Evolutionary conservation across 2,329 filamentous ascomycete species (phyloP), one percentile per base, ranked within the genome.

Genomic region (Colletotrichum karsti): DNA sequence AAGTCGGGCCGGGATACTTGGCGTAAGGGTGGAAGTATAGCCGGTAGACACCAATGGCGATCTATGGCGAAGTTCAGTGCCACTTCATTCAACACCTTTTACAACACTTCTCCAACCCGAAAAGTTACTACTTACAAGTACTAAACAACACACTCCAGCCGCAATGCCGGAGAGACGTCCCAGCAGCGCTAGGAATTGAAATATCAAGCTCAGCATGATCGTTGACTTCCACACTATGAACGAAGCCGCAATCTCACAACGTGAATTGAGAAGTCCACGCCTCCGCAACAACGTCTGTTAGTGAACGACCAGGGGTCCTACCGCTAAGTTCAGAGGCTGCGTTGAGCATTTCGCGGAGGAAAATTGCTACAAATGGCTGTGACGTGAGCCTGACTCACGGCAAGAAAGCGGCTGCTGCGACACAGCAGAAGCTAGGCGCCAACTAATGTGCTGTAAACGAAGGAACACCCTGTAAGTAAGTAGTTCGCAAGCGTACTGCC

Each of bases 361-460:
- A n/a, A 26, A 24, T 15, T 46, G 2, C 20, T 18, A 5, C 18
- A 2, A 20, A 8, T 18, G 20, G 24, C 3, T 20, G 39, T 63
- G 59, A 63, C 59, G 59, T 63, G 50, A 63, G 50, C 28, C 59
- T 63, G 59, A 63, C 59, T 63, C 59, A 63, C 24, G 39, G 13
- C 7, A 13, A 3, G 12, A 41, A 10, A 50, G 42, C 7, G 20
- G 18, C n/a, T 28, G 44, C 22, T 48, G n/a, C 24, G 39, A 42
- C 15, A 46, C 24, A n/a, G 24, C 15, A 18, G 35, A 20, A n/a
- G n/a, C 37, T 13, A 15, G 24, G n/a, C 13, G 26, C 8, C 18
- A 7, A 26, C 28, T 51, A 9, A 46, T 4, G 15, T 10, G n/a
- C 39, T 30, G 39, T 46, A 5, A 33, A 26, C 54, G 39, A 46